Conservation (phyloP, 768 basidiomycete genomes). For the Suillus discolor region DNA sequence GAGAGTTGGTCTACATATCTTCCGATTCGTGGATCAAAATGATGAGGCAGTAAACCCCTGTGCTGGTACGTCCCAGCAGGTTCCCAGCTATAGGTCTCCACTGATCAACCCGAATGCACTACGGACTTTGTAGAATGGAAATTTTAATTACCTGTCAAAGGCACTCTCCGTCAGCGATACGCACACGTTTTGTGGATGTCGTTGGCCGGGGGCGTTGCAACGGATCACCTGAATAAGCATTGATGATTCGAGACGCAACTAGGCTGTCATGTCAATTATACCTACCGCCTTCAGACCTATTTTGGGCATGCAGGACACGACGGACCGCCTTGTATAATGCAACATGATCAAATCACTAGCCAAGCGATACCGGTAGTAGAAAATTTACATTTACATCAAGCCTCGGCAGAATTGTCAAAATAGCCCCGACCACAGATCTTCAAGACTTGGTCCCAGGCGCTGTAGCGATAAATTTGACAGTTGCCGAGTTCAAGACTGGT, state of each 20-base stretch:
- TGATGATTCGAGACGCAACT: background rate
- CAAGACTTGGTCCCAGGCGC: background rate
- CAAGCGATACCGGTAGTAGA: background rate
- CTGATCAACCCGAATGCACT: too few relatives aligned
- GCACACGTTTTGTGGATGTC: background rate
- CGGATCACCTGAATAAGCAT: background rate
- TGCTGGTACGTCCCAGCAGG: too few relatives aligned
- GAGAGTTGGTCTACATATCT: background rate
- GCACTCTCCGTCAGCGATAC: background rate
- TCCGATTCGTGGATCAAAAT: background rate
- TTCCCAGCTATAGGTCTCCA: too few relatives aligned
- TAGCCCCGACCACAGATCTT: background rate
- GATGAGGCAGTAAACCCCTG: background rate
- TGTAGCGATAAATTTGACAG: too few relatives aligned
- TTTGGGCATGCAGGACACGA: background rate
- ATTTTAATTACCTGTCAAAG: too few relatives aligned
- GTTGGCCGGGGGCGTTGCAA: too few relatives aligned
- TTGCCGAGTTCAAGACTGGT: too few relatives aligned
- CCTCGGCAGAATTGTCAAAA: background rate
- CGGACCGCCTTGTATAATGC: too few relatives aligned
- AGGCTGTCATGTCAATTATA: background rate
- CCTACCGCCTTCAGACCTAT: background rate
- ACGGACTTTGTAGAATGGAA: background rate
- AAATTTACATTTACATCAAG: too few relatives aligned
- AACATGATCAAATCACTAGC: background rate